Evolutionary conservation across 805 yeast species (phyloP).

Genomic region (Lachancea quebecensis): DNA sequence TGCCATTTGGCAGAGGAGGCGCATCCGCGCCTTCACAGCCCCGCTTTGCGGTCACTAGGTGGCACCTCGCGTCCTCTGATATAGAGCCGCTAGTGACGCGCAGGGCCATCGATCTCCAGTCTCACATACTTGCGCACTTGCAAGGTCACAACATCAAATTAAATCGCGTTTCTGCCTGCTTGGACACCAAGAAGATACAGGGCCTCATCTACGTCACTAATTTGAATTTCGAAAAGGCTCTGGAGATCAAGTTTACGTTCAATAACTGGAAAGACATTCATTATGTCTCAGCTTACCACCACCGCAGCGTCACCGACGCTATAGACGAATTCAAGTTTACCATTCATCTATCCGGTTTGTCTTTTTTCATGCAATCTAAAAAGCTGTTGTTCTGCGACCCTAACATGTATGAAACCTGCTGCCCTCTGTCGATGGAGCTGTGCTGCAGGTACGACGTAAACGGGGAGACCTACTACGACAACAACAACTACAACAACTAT

Average conservation of each 20-base stretch:
- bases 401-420: slow-evolving; percentile 9
- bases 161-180: slow-evolving; percentile 11
- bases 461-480: slow-evolving; percentile 31
- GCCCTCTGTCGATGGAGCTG: slow-evolving; percentile 21
- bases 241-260: slow-evolving; percentile 30
- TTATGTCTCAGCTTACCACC: slow-evolving; percentile 23
- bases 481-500: slow-evolving; percentile 31
- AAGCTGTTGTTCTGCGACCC: slow-evolving; percentile 16
- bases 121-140: slow-evolving; percentile 14
- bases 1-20: too few relatives aligned
- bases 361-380: slow-evolving; percentile 22
- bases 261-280: slow-evolving; percentile 30
- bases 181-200: slow-evolving; percentile 16
- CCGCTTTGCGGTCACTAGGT: slow-evolving; percentile 3
- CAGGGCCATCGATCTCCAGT: slow-evolving; percentile 9
- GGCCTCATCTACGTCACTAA: slow-evolving; percentile 29
- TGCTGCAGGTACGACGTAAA: slow-evolving; percentile 32
- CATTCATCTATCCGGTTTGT: slow-evolving; percentile 25
- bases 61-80: slow-evolving; percentile 7
- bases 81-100: slow-evolving; percentile 7
- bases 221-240: slow-evolving; percentile 29
- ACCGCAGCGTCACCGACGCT: slow-evolving; percentile 20
- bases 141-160: slow-evolving; percentile 23
- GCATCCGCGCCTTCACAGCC: neutral
- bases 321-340: slow-evolving; percentile 29